Conservation (phyloP, 2,329 filamentous ascomycete species). For the Tolypocladium paradoxum region DNA sequence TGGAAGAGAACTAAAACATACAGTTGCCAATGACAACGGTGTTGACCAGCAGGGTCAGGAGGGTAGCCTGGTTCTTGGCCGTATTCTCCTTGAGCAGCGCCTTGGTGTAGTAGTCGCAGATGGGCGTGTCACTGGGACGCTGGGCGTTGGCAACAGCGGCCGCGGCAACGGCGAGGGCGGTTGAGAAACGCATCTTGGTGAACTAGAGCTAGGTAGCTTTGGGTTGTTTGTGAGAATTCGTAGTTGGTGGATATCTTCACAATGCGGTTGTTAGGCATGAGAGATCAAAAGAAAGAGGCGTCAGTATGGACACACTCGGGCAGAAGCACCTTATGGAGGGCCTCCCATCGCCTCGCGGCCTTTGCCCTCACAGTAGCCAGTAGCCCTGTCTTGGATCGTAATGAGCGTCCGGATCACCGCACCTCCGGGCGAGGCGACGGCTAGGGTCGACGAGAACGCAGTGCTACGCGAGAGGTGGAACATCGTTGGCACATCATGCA, state of each 20-base stretch:
- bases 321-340: not conserved
- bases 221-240: not conserved
- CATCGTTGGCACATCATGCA: not conserved
- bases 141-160: constrained; percentile 23
- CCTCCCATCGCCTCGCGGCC: not conserved
- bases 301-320: not conserved
- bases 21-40: constrained; percentile 55
- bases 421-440: not conserved
- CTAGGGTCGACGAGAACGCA: not conserved
- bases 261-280: not conserved
- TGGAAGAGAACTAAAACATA: constrained; percentile 8
- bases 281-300: not conserved
- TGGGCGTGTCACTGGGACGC: constrained; percentile 36
- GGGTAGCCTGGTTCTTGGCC: constrained; percentile 43
- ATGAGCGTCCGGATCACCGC: not conserved
- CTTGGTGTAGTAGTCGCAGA: constrained; percentile 55
- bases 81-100: constrained; percentile 49
- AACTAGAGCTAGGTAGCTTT: not conserved
- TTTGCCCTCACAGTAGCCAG: not conserved
- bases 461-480: not conserved
- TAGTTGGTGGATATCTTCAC: not conserved
- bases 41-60: constrained; percentile 49
- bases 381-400: not conserved
- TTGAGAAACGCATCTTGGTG: not conserved
- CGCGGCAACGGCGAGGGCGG: constrained; percentile 10